Evolutionary conservation across 2,329 filamentous ascomycete species (phyloP), one percentile per base, ranked within the genome.

Genomic region (Botrytis fabae): DNA sequence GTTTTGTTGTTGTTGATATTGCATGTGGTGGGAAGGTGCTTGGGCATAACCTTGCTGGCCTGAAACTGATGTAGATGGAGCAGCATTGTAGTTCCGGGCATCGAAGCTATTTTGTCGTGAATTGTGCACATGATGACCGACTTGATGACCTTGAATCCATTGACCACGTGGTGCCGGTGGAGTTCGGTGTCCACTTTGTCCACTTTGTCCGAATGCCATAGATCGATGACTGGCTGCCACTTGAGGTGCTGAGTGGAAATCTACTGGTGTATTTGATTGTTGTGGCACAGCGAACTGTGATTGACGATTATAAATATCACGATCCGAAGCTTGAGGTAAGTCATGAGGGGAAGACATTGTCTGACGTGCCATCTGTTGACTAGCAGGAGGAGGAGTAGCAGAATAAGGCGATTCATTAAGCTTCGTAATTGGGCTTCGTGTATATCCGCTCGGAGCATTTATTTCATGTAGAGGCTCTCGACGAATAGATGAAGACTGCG

Each of bases 391-490:
- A 35, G 78, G 75, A n/a, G 77, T 79, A 66, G 77, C 78, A 57
- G 80, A 79, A 72, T 81, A 81, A 59, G 80, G 77, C 5, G 80
- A 80, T 51, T 81, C 79, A 57, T 80, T 80, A 4, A 81, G 40
- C 66, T 80, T 76, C 54, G 77, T 73, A 57, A 71, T 75, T 54
- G 78, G 73, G 25, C 74, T 73, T 14, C 79, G 78, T 51, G 76
- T 51, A 71, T 80, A 81, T 35, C 76, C 77, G 64, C 75, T 66
- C n/a, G 75, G 46, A 32, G 77, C 74, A 44, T 75, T 74, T 46
- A 80, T 74, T 48, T 81, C 80, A 42, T 75, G 75, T 14, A 78
- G 66, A 25, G 78, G 66, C 65, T 81, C 80, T 20, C 79, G 78
- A 60, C 79, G 79, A 62, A 77, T 73, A 44, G 75, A 60, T 32